Percentiles rank a stretch among this genome's conserved stretches.
phyloP scores from a whole-genome alignment of 768 basidiomycete genomes.

The Inosperma sp. region DNA sequence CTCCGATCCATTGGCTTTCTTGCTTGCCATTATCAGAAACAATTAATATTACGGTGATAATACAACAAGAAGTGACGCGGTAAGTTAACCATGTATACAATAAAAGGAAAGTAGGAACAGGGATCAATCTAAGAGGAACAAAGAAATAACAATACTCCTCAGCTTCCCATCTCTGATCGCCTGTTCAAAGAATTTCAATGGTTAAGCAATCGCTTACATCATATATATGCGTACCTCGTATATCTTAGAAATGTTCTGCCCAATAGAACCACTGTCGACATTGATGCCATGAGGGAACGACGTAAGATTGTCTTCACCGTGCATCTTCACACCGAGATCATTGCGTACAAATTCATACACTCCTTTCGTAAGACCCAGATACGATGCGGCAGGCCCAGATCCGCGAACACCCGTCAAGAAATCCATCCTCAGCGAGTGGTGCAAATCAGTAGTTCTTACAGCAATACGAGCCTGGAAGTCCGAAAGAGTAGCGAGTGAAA shows the following conservation, averaged over 20 bases:
- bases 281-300: conserved; percentile 42
- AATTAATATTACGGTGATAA: no score
- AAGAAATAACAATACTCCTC: conserved; percentile 48
- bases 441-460: conserved; percentile 39
- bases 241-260: conserved; percentile 68
- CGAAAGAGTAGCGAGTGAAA: conserved; percentile 34
- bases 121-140: conserved; percentile 34
- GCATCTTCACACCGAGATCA: conserved; percentile 64
- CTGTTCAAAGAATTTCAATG: conserved; percentile 19
- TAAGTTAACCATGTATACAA: not conserved
- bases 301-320: conserved; percentile 64
- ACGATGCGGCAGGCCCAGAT: conserved; percentile 55
- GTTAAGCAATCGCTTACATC: not conserved
- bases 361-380: conserved; percentile 56
- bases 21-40: no score
- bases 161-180: conserved; percentile 70
- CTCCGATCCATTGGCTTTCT: no score
- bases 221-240: conserved; percentile 47
- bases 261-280: conserved; percentile 54
- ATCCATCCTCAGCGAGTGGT: conserved; percentile 47
- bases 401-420: conserved; percentile 58
- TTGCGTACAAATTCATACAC: conserved; percentile 70
- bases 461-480: conserved; percentile 52
- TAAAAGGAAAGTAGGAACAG: not conserved
- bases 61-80: not conserved